Base-by-base conservation (phyloP, 2,329 filamentous ascomycete genomes). In the Aspergillus chevalieri region DNA sequence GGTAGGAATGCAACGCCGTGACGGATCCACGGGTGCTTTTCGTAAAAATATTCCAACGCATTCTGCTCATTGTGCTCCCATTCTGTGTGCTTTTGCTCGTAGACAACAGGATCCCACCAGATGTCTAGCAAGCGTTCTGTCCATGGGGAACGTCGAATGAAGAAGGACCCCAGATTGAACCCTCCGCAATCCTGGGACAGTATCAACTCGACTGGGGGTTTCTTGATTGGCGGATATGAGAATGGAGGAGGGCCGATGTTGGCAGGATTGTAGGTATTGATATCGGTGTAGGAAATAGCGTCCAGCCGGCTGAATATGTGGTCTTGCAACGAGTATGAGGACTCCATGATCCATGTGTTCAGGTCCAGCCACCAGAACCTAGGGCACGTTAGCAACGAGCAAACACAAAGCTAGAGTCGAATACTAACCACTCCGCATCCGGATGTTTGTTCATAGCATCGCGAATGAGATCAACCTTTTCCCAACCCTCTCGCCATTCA, bases 61-160 rank as follows among this genome's bases (percentile, higher is more conserved):
- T 97, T 91, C 72, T 98, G 93, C 69, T 98, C 93, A 68, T 97
- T 97, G 76, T 98, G 93, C 64, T 93, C 91, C 93, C 93, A 98
- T 54, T 93, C 82, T 91, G 96, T 96, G 69, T 98, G 93, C 67
- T 90, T 94, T 72, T 98, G 93, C 72, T 98, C 93, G 69, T 98
- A 98, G 50, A 86, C 83, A 26, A 97, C 91, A 0, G 93, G 93
- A 63, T 98, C 93, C 93, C 93, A 98, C 93, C 93, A 98, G 47
- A 95, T 80, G 64, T 98, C 93, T 33, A 98, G 80, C 15, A 98
- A 74, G 4, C 89, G 85, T 62, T 97, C 92, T 0, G 91, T 89
- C 89, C 91, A 98, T 22, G 83, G 77, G 62, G 88, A 89, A 52
- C 93, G 84, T 45, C 84, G 83, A 42, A 96, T 74, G 68, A 98